Evolutionary conservation across 208 protist genomes (phyloP).

Genomic region (Herpetomonas samuelpessoai): DNA sequence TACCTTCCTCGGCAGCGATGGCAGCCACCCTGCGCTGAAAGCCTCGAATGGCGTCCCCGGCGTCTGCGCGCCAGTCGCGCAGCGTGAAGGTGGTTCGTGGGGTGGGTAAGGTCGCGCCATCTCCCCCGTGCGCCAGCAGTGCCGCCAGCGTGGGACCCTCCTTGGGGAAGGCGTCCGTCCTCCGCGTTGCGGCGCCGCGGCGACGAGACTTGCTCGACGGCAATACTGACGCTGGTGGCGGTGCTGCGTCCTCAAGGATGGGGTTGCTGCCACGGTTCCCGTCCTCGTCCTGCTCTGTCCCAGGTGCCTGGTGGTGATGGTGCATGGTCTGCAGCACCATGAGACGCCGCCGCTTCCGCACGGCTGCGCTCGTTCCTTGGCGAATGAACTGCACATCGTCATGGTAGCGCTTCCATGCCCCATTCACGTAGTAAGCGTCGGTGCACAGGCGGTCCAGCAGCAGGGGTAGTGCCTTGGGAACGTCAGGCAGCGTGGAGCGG

Average conservation of each 20-base stretch:
- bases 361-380: not conserved
- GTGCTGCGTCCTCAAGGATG: too few relatives aligned
- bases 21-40: not conserved
- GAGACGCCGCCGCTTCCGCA: constrained; percentile 23
- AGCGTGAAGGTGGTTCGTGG: not conserved
- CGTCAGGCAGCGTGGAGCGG: not conserved
- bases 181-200: too few relatives aligned
- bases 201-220: not conserved
- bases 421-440: constrained; percentile 42
- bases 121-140: not conserved
- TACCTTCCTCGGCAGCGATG: not conserved
- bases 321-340: constrained; percentile 9
- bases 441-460: constrained; percentile 41
- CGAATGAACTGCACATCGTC: constrained; percentile 22
- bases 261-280: not conserved
- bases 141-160: not conserved
- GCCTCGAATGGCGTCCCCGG: not conserved
- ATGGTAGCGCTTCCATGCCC: constrained; percentile 43
- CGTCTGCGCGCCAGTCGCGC: not conserved
- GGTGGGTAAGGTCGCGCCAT: not conserved
- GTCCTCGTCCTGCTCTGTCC: not conserved
- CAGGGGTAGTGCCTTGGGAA: constrained; percentile 16
- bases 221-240: too few relatives aligned
- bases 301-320: not conserved
- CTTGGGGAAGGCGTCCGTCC: too few relatives aligned